A percentile compares a stretch with the other conserved stretches of the same genome.
phyloP scores from a whole-genome alignment of 2,329 filamentous ascomycete genomes.

The Fusarium nygamai region DNA sequence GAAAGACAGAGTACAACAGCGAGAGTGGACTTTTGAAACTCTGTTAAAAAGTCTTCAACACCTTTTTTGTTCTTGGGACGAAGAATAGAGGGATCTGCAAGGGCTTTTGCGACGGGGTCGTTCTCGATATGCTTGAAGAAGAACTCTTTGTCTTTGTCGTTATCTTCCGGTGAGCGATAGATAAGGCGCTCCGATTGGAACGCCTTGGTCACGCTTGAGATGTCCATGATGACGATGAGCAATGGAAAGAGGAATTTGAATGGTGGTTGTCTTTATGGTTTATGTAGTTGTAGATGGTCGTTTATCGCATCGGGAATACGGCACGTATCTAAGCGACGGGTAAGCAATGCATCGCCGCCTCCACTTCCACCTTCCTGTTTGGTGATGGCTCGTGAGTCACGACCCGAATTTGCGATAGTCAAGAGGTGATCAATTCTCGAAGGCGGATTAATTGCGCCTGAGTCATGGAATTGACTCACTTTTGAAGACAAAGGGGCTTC shows the following conservation, averaged over 20 bases:
- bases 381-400: not conserved
- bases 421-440: not conserved
- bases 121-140: constrained; percentile 16
- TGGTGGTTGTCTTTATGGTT: rapidly evolving
- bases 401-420: not conserved
- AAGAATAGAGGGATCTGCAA: constrained; percentile 1
- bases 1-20: constrained; percentile 13
- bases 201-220: not conserved
- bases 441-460: not conserved
- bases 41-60: not conserved
- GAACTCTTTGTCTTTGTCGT: constrained; percentile 20
- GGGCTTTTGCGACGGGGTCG: constrained; percentile 6
- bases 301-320: not conserved
- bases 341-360: not conserved
- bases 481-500: not conserved
- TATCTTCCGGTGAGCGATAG: constrained; percentile 21
- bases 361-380: constrained; percentile 6
- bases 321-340: not conserved
- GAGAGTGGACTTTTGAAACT: not conserved
- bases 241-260: too few relatives aligned
- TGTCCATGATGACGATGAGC: constrained; percentile 14
- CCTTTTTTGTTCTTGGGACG: not conserved
- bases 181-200: constrained; percentile 28
- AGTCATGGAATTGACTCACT: not conserved
- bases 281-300: not conserved